phyloP scores from a whole-genome alignment of 805 yeast genomes.

The Saccharomycopsis fermentans region DNA sequence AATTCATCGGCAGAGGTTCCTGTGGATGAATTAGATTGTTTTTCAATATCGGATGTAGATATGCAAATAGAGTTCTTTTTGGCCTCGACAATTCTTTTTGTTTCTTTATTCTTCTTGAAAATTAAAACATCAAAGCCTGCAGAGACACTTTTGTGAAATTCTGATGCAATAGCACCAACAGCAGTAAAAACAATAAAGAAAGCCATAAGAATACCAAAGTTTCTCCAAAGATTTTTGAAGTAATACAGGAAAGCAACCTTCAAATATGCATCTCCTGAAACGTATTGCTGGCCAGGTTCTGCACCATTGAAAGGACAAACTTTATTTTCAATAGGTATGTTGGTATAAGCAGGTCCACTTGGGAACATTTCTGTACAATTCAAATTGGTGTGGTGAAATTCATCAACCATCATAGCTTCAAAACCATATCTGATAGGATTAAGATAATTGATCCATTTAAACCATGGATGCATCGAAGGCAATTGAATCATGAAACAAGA shows the following conservation, averaged over 20 bases:
- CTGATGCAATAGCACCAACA: conserved; percentile 21
- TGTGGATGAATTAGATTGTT: conserved; percentile 21
- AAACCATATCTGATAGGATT: conserved; percentile 49
- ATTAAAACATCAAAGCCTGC: conserved; percentile 23
- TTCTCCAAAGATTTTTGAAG: conserved; percentile 66
- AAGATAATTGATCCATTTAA: conserved; percentile 51
- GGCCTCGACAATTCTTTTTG: conserved; percentile 7
- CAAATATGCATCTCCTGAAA: conserved; percentile 54
- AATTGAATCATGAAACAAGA: conserved; percentile 59
- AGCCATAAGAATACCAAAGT: conserved; percentile 56
- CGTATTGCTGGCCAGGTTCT: conserved; percentile 38
- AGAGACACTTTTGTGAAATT: conserved; percentile 16
- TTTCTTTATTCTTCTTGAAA: conserved; percentile 13
- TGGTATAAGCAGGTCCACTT: conserved; percentile 42
- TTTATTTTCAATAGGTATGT: conserved; percentile 28
- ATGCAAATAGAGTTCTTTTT: not conserved
- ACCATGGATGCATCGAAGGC: conserved; percentile 60
- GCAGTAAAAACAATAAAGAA: conserved; percentile 29
- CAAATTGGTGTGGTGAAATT: conserved; percentile 48
- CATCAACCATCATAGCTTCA: conserved; percentile 57
- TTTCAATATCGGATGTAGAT: not conserved
- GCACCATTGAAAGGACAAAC: conserved; percentile 60
- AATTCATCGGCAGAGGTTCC: conserved; percentile 37
- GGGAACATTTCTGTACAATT: conserved; percentile 54
- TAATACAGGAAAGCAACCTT: conserved; percentile 37